Base-by-base conservation (phyloP, 2,329 filamentous ascomycete species). In the Macrophomina tecta region DNA sequence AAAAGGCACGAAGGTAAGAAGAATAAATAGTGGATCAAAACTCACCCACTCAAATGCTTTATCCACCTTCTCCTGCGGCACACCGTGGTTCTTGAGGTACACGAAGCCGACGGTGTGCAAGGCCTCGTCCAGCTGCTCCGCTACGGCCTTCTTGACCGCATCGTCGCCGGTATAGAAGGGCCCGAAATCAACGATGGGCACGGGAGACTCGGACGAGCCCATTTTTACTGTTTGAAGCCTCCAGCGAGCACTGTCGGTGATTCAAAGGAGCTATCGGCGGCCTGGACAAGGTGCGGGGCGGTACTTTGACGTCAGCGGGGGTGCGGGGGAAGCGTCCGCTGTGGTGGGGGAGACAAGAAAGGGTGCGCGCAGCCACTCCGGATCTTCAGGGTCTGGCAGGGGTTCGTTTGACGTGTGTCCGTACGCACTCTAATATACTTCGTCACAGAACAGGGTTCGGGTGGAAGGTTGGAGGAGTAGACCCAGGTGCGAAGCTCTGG, bases 81-180 rank as follows among this genome's bases (percentile, higher is more conserved):
- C 69, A 1, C 77, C 78, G 65, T 81, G 78, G 52, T 79, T 79
- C 62, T 71, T 74, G 34, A 82, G 71, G 67, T 81, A 80, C 45
- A 81, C 80, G 67, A 82, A 82, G 2, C 80, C 80, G 8, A 78
- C 73, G 5, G 70, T 71, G 18, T 73, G 73, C 36, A 80, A 80
- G 0, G 79, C 79, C 5, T 72, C 64, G 65, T 81, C 78, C 23
- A 82, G 76, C n/a, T 77, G 65, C 28, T 69, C 60, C 1, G 78
- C 77, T 2, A 76, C 68, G 0, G 45, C n/a, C 49, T 68, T 45
- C 46, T 69, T 69, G 34, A 73, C 72, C 28, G 67, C 67, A 16
- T 55, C 36, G 5, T 40, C 55, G 5, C 72, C 72, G n/a, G 70
- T 32, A 23, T 55, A 52, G 64, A 73, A 77, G 1, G 65, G 58